A percentile compares a stretch with the other conserved stretches of the same genome.
phyloP scores from a whole-genome alignment of 2,329 filamentous ascomycete genomes.

The Ambrosiella xylebori region DNA sequence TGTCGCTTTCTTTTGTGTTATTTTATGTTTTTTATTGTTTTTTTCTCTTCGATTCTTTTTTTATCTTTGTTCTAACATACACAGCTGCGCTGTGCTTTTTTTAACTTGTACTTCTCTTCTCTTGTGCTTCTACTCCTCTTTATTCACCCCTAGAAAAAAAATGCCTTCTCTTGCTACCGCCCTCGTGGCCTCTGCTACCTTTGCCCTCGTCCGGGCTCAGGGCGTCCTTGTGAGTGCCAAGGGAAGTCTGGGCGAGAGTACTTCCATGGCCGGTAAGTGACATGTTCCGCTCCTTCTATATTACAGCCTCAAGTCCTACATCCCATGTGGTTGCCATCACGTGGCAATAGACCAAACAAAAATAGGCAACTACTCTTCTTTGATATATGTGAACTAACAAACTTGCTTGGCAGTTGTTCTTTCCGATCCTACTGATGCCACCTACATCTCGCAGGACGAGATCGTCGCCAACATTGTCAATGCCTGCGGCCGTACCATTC shows the following conservation, averaged over 20 bases:
- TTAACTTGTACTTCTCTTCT: background rate
- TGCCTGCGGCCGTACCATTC: conserved; percentile 44
- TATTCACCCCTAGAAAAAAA: background rate
- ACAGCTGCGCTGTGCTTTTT: conserved; percentile 3
- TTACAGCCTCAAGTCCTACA: background rate
- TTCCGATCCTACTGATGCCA: conserved; percentile 40
- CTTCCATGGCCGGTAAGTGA: conserved; percentile 33
- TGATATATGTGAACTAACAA: conserved; percentile 36
- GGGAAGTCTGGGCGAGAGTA: conserved; percentile 24
- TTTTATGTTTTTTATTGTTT: conserved; percentile 1
- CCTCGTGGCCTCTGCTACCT: conserved; percentile 2
- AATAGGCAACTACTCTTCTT: background rate
- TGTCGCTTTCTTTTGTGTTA: conserved; percentile 2
- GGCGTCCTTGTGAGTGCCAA: conserved; percentile 31
- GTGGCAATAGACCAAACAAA: background rate
- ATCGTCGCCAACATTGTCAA: conserved; percentile 35
- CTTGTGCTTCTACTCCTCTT: background rate
- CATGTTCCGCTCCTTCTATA: conserved; percentile 25
- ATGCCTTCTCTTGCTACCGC: conserved; percentile 3
- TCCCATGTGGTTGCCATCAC: background rate
- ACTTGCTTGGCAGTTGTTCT: conserved; percentile 25
- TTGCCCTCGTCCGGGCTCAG: conserved; percentile 24
- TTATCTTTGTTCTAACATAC: background rate
- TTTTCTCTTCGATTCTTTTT: conserved; percentile 3
- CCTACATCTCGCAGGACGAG: conserved; percentile 42